Evolutionary conservation across 805 yeast species (phyloP), one percentile per base, ranked within the genome.

Genomic region (Suhomyces faveliae): DNA sequence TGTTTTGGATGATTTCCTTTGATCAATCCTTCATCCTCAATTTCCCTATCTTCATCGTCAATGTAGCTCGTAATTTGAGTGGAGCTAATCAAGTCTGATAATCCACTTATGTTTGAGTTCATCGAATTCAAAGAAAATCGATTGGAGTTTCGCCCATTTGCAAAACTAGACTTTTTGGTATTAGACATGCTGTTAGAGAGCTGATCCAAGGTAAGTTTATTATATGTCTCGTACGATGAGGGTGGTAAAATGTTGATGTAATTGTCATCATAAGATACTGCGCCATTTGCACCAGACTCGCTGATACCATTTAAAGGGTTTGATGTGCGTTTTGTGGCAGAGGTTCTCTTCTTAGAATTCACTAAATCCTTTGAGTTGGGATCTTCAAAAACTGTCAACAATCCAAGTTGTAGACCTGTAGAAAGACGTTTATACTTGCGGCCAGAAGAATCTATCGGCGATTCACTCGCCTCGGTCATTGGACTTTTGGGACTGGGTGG

Each of bases 81-180:
- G 56, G 70, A 79, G 74, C 58, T 77, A 60, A 44, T 77, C 54
- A 43, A 77, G 69, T 52, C 83, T 64, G 65, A 80, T 58, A 51
- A 64, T 64, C 67, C 85, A 67, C 61, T 74, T 55, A 47, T 62
- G 57, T 50, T 87, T 48, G 66, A 85, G 64, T 56, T 77, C 71
- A 51, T 73, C 47, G 61, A 86, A 59, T 43, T 78, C 71, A 70
- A 52, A 7, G 88, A 79, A 49, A 78, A 82, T 40, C 84, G 77
- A 25, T 51, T 56, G 7, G 61, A 46, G 29, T 55, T 57, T 22
- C 53, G 39, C 20, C 46, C 40, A 35, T 45, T 54, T 22, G 47
- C 42, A 17, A 49, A 30, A 20, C 46, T 40, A 40, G 42, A 37
- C 21, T 46, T 49, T 13, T 55, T 48, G 8, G 51, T 20, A 19